These are phyloP conservation scores for Atkinsonella hypoxylon DNA, from an alignment of 2,329 filamentous ascomycete species.

Conservation along the genomic window DNA sequence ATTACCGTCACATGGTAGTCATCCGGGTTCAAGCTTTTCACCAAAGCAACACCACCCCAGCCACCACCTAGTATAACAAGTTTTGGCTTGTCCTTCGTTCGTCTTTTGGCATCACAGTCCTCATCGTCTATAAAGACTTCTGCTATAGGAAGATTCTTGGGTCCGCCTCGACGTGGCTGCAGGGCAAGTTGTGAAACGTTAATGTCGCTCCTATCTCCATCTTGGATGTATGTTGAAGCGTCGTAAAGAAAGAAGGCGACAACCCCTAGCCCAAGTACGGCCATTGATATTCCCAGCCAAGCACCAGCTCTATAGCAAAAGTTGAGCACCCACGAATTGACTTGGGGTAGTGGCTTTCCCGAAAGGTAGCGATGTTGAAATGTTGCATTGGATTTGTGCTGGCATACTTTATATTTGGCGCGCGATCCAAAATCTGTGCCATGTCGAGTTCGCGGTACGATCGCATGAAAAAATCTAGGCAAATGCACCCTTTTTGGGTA, in stretches of 20 bases:
- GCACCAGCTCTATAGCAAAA: constrained; percentile 56
- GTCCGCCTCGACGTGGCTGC: constrained; percentile 69
- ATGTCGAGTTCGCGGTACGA: not conserved
- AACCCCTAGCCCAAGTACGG: constrained; percentile 56
- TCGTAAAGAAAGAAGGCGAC: constrained; percentile 89
- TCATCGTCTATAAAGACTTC: constrained; percentile 84
- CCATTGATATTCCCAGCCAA: constrained; percentile 56
- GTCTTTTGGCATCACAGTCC: constrained; percentile 57
- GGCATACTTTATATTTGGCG: not conserved
- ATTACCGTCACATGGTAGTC: constrained; percentile 95
- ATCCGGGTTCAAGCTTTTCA: constrained; percentile 81
- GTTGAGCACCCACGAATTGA: constrained; percentile 35
- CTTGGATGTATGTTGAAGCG: constrained; percentile 75
- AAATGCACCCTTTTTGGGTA: not conserved
- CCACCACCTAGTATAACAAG: constrained; percentile 88
- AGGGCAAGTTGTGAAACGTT: constrained; percentile 76
- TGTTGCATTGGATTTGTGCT: not conserved
- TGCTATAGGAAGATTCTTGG: constrained; percentile 88
- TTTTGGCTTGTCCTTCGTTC: constrained; percentile 76
- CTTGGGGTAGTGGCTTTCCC: constrained; percentile 38
- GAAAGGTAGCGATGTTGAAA: constrained; percentile 25
- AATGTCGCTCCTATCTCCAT: constrained; percentile 55
- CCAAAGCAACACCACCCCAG: constrained; percentile 84
- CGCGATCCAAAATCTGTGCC: not conserved
- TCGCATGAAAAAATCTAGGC: not conserved